Conservation (phyloP, 164 flowering plant genomes). For the Malania oleifera region DNA sequence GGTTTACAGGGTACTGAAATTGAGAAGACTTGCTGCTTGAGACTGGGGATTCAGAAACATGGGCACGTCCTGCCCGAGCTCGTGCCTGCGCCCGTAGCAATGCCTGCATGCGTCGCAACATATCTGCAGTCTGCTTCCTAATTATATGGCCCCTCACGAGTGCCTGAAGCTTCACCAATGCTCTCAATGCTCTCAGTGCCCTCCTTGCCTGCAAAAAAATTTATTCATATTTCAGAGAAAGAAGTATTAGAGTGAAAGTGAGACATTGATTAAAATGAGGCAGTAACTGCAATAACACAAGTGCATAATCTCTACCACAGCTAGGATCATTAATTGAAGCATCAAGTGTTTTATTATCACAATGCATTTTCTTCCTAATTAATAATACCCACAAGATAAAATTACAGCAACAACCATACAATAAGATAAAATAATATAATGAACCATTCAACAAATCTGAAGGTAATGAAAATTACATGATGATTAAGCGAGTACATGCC, state of each 20-base stretch:
- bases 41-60: conserved; percentile 32
- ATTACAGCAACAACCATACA: neutral
- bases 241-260: too few species aligned
- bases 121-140: conserved; percentile 49
- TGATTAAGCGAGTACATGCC: neutral
- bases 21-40: conserved; percentile 42
- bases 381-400: too few species aligned
- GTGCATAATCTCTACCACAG: too few species aligned
- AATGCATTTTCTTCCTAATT: too few species aligned
- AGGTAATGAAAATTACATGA: neutral
- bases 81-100: conserved; percentile 48
- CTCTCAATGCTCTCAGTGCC: conserved; percentile 60
- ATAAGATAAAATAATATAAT: neutral
- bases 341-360: too few species aligned
- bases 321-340: too few species aligned
- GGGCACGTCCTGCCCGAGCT: conserved; percentile 38
- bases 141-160: conserved; percentile 62
- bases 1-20: conserved; percentile 28
- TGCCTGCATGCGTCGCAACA: conserved; percentile 42
- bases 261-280: too few species aligned
- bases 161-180: conserved; percentile 63
- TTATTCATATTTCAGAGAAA: too few species aligned
- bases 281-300: too few species aligned
- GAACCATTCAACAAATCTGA: neutral
- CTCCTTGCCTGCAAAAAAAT: conserved; percentile 49